Evolutionary conservation across 164 flowering plant genomes (phyloP).

Genomic region (grape (Vitis vinifera)): ASM3070453v1 NC_081818.1:4124001-4124500

Average conservation of each 20-base stretch:
- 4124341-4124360: too few relatives aligned
- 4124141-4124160: too few relatives aligned
- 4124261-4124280: slow-evolving; percentile 43
- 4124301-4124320: neutral
- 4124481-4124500: neutral
- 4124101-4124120: too few relatives aligned
- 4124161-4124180: too few relatives aligned
- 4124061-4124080: neutral
- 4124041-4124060: slow-evolving; percentile 24
- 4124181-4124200: neutral
- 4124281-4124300: slow-evolving; percentile 53
- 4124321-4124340: neutral
- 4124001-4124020: slow-evolving; percentile 19
- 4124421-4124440: slow-evolving; percentile 45
- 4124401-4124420: slow-evolving; percentile 42
- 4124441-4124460: slow-evolving; percentile 46
- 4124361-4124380: slow-evolving; percentile 32
- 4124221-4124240: slow-evolving; percentile 64
- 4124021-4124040: slow-evolving; percentile 19
- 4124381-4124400: slow-evolving; percentile 63
- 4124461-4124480: neutral
- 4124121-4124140: too few relatives aligned
- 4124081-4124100: neutral
- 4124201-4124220: neutral
- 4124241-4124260: slow-evolving; percentile 60